phyloP scores from a whole-genome alignment of 2,329 filamentous ascomycete genomes.

The Curvularia verruculosa region DNA sequence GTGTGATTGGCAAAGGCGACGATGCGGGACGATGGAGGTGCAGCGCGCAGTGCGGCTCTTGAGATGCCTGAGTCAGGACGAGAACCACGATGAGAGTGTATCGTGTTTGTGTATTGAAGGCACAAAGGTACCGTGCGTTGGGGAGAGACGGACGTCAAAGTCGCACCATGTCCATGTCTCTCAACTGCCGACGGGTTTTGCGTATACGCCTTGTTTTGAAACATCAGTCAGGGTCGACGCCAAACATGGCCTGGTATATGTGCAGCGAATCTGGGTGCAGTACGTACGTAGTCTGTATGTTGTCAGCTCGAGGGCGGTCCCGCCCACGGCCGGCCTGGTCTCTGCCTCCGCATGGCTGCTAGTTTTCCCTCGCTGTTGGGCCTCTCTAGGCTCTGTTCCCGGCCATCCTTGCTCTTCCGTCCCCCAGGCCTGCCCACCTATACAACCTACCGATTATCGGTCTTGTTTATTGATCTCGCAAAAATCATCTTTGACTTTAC shows the following conservation, averaged over 20 bases:
- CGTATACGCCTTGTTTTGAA: constrained; percentile 14
- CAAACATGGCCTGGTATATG: constrained; percentile 17
- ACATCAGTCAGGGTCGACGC: constrained; percentile 17
- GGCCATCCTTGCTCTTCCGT: constrained; percentile 20
- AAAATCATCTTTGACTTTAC: background rate
- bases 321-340: constrained; percentile 9
- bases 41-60: constrained; percentile 10
- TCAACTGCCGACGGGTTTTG: background rate
- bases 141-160: background rate
- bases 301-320: constrained; percentile 16
- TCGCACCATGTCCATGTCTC: background rate
- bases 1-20: constrained; percentile 2
- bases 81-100: background rate
- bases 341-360: constrained; percentile 8
- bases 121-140: background rate
- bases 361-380: constrained; percentile 14
- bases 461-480: background rate
- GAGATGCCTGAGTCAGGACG: background rate
- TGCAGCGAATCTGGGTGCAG: background rate
- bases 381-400: constrained; percentile 4
- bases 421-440: constrained; percentile 4
- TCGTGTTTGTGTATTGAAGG: background rate
- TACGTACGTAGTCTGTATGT: constrained; percentile 3
- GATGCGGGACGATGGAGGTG: constrained; percentile 1
- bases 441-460: background rate